A percentile compares a stretch with the other conserved stretches of the same genome.
These are phyloP conservation scores for Venturia carpophila DNA, from an alignment of 2,329 filamentous ascomycete genomes.

Conservation along the genomic window DNA sequence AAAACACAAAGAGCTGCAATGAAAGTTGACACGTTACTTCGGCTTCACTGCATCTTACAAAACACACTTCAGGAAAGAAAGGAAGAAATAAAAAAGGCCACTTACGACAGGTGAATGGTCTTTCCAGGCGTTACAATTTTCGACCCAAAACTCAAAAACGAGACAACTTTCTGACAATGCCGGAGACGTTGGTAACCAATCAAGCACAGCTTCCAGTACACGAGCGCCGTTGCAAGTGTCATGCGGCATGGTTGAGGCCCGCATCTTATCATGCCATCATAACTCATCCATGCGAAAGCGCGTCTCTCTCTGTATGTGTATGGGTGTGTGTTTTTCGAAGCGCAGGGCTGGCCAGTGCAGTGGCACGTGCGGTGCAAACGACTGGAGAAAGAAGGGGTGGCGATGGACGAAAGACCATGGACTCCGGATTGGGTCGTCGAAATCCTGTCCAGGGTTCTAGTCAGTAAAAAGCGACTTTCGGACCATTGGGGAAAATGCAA, in stretches of 20 bases:
- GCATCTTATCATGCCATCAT: background rate
- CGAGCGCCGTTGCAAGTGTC: too few relatives aligned
- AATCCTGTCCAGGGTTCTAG: background rate
- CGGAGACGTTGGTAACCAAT: background rate
- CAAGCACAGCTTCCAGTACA: background rate
- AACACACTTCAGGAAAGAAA: background rate
- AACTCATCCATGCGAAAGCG: background rate
- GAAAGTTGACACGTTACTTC: background rate
- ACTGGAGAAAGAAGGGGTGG: background rate
- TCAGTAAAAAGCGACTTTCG: background rate
- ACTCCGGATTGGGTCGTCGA: background rate
- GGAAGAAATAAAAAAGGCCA: background rate
- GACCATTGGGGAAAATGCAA: background rate
- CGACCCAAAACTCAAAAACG: background rate
- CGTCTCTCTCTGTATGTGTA: background rate
- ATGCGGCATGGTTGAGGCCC: background rate
- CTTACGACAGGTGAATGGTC: background rate
- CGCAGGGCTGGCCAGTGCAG: background rate
- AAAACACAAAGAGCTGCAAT: too few relatives aligned
- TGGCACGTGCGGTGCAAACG: background rate
- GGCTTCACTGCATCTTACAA: too few relatives aligned
- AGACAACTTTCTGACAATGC: background rate
- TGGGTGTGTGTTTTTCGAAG: constrained; percentile 2
- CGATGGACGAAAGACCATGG: background rate
- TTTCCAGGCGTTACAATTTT: background rate